Base-by-base conservation (phyloP, 345 rosid genomes). In the Alliaria petiolata region DNA sequence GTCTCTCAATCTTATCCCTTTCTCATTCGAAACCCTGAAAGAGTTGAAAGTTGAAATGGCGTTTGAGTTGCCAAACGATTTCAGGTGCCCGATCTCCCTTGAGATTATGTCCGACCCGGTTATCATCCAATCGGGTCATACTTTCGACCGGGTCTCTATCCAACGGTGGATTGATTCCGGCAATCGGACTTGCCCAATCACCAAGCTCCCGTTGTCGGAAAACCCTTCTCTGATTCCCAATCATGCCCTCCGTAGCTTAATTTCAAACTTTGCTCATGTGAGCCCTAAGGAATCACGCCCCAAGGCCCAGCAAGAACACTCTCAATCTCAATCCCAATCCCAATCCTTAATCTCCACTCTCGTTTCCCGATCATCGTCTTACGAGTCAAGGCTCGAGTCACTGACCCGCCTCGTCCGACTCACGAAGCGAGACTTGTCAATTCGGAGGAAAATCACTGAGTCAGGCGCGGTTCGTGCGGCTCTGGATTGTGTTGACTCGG, bases 21-120 rank as follows among this genome's bases (percentile, higher is more conserved):
- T 39, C 67, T 36, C 62, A 38, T n/a, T n/a, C n/a, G n/a, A n/a
- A n/a, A n/a, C n/a, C n/a, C n/a, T n/a, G n/a, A n/a, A n/a, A n/a
- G n/a, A n/a, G n/a, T n/a, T n/a, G n/a, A n/a, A 60, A n/a, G 17
- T 39, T 3, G 38, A n/a, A 55, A 87, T 89, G 90, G 87, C 84
- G 46, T 78, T 78, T 54, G 83, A 81, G 68, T 65, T 85, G 3
- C 99, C 99, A 6, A 89, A 88, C 66, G 98, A 95, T 70, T 95
- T 95, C 93, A 86, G 79, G 72, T 95, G 99, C 28, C 98, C 99
- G 42, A 91, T 95, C 67, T 95, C 99, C 1, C 93, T 91, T 0
- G 98, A 91, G 61, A 80, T 95, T 39, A 95, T 95, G 99, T 84
- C 99, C 31, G 99, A 95, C 91, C 99, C 98, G 33, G 99, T 95